phyloP scores from a whole-genome alignment of 345 rosid genomes.

The Gossypium stocksii region DNA sequence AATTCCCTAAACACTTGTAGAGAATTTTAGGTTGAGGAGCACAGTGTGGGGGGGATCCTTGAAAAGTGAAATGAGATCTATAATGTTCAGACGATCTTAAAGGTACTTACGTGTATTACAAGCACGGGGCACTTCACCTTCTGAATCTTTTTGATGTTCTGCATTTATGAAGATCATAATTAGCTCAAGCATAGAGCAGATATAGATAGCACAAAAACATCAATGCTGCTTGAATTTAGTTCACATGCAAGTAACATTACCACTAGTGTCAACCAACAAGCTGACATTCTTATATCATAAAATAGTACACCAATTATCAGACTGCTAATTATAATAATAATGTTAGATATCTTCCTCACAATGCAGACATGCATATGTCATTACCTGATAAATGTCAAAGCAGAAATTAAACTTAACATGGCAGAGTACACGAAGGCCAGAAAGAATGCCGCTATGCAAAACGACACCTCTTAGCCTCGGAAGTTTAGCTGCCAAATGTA shows the following conservation, averaged over 20 bases:
- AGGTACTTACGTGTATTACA: constrained; percentile 79
- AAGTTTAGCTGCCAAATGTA: constrained; percentile 92
- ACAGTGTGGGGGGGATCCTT: no score
- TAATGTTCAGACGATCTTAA: not conserved
- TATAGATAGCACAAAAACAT: not conserved
- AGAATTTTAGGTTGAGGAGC: no score
- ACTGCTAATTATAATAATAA: not conserved
- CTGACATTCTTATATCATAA: not conserved
- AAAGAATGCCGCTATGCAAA: constrained; percentile 95
- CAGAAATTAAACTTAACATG: constrained; percentile 85
- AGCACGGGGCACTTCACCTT: constrained; percentile 91
- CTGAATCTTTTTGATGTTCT: constrained; percentile 82
- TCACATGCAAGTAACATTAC: not conserved
- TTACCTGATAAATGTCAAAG: constrained; percentile 84
- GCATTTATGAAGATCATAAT: constrained; percentile 24
- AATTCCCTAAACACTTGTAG: no score
- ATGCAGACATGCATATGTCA: not conserved
- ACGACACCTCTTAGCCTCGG: constrained; percentile 97
- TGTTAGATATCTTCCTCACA: not conserved
- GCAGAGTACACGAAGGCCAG: constrained; percentile 98
- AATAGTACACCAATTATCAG: not conserved
- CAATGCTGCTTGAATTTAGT: constrained; percentile 1
- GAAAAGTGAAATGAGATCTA: no score
- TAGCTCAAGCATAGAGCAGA: constrained; percentile 9
- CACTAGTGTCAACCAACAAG: not conserved